Conservation (phyloP, 805 yeast species). For the Naumovozyma dairenensis region DNA sequence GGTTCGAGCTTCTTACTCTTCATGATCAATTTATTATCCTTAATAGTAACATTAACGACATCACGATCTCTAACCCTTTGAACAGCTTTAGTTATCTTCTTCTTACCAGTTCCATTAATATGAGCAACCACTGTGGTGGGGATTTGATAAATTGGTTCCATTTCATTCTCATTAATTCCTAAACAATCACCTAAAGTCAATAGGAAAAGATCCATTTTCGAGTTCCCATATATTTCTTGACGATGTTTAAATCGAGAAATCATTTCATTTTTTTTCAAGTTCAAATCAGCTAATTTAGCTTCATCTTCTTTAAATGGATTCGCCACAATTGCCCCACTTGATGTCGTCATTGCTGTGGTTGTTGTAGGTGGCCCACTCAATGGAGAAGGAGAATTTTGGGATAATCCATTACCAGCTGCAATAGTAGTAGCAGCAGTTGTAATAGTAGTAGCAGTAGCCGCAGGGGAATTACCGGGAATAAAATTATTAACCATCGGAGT, state of each 20-base stretch:
- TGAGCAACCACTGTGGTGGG: slow-evolving; percentile 21
- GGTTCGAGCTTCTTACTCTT: slow-evolving; percentile 20
- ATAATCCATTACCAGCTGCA: slow-evolving; percentile 1
- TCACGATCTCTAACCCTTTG: slow-evolving; percentile 28
- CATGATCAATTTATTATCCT: slow-evolving; percentile 22
- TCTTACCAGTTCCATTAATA: slow-evolving; percentile 28
- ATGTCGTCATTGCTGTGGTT: slow-evolving; percentile 1
- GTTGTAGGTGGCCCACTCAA: slow-evolving; percentile 8
- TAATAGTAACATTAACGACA: slow-evolving; percentile 13
- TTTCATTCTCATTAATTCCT: slow-evolving; percentile 23
- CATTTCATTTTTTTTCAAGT: slow-evolving; percentile 25
- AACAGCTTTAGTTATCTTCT: slow-evolving; percentile 22
- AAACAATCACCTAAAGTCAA: slow-evolving; percentile 27
- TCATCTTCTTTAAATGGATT: slow-evolving; percentile 27
- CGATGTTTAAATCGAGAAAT: slow-evolving; percentile 28
- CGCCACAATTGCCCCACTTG: slow-evolving; percentile 5
- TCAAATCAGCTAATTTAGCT: slow-evolving; percentile 19
- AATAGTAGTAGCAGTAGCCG: slow-evolving; percentile 2
- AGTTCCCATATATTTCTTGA: slow-evolving; percentile 23
- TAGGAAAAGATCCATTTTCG: slow-evolving; percentile 26
- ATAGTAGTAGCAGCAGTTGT: slow-evolving; percentile 7
- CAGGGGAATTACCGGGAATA: slow-evolving; percentile 10
- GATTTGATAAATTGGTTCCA: slow-evolving; percentile 13
- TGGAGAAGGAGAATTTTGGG: slow-evolving; percentile 17
- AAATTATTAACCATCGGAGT: slow-evolving; percentile 14